Evolutionary conservation across 2,329 filamentous ascomycete species (phyloP).

Genomic region (Herpotrichia juniperi): DNA sequence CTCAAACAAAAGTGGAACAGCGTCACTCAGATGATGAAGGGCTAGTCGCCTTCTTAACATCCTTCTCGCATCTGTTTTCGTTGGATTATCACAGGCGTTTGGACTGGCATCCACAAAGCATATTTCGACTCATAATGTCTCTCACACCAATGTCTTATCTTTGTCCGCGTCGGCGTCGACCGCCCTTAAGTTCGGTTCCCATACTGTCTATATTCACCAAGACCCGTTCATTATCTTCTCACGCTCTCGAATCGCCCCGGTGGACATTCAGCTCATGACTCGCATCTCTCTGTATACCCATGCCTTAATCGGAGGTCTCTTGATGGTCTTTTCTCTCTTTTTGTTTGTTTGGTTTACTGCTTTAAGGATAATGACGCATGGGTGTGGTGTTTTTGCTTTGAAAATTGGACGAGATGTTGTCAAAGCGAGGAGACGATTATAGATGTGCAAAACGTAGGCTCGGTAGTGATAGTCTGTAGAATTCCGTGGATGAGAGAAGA

Average conservation of each 20-base stretch:
- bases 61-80: constrained; percentile 11
- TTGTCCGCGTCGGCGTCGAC: constrained; percentile 24
- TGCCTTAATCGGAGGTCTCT: constrained; percentile 17
- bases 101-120: constrained; percentile 27
- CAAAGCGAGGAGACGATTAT: not conserved
- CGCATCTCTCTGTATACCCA: constrained; percentile 34
- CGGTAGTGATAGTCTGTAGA: not conserved
- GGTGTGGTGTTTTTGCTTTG: constrained; percentile 4
- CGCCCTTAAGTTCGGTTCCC: constrained; percentile 32
- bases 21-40: constrained; percentile 53
- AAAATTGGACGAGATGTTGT: constrained; percentile 7
- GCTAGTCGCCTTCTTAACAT: constrained; percentile 21
- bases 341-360: constrained; percentile 7
- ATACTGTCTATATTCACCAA: constrained; percentile 37
- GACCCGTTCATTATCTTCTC: not conserved
- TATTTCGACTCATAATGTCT: constrained; percentile 24
- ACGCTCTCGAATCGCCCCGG: not conserved
- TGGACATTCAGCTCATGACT: constrained; percentile 9
- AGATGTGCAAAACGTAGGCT: not conserved
- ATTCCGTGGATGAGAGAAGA: not conserved
- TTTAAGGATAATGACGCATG: constrained; percentile 22
- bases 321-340: not conserved
- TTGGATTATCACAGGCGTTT: constrained; percentile 24
- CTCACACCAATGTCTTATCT: constrained; percentile 20
- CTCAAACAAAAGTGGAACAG: constrained; percentile 57